Base-by-base conservation (phyloP, 805 yeast species). In the Spathaspora hagerdaliae region DNA sequence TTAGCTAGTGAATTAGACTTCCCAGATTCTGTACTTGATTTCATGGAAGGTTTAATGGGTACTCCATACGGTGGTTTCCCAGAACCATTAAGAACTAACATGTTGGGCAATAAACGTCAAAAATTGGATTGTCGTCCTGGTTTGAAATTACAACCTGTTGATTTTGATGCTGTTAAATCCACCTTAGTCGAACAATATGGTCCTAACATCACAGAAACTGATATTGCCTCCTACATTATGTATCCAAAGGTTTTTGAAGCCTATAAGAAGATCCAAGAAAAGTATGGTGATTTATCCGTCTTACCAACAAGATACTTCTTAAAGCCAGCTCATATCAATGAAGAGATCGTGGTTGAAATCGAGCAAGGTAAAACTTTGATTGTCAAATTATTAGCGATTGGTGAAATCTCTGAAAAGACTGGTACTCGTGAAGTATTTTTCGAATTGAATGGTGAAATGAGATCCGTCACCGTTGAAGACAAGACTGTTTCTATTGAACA, bases 51-150 rank as follows among this genome's bases (percentile, higher is more conserved):
- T 59, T 79, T 94, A 66, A 94, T 94, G 87, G 99, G 99, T 65
- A 94, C 94, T 55, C 99, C 99, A 61, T 89, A 88, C 65, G 99
- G 99, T 56, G 99, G 99, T 7, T 94, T 94, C 96, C 99, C 99
- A 49, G 99, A 94, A 73, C 99, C 99, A 35, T 77, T 94, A 69
- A 84, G 99, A 73, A 78, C 96, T 35, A 88, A 91, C 67, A 79
- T 94, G 51, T 81, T 94, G 61, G 82, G 83, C 60, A 95, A 91
- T 66, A 90, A 90, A 83, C 86, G 99, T 74, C 83, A 87, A 72
- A 89, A 89, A 72, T 80, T 94, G 69, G 80, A 82, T 51, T 73
- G 76, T 55, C 84, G 99, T 72, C 99, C 99, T 38, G 99, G 99
- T 52, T 80, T 92, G 64, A 82, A 82, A 59, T 75, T 94, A 64